Base-by-base conservation (phyloP, 2,329 filamentous ascomycete species). In the Penicillium griseofulvum region DNA sequence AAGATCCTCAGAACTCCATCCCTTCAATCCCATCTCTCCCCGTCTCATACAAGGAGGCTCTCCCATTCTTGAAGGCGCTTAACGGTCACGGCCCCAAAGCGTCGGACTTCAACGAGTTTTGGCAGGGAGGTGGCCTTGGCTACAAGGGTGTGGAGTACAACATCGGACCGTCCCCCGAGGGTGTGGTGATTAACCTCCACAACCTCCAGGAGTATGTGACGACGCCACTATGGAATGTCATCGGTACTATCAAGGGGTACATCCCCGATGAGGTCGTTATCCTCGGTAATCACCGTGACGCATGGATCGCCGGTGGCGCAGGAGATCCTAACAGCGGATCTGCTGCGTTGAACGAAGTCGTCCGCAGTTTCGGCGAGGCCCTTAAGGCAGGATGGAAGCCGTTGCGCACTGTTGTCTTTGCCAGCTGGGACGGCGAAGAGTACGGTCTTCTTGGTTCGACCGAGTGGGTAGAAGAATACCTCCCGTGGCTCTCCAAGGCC, bases 401-500 rank as follows among this genome's bases (percentile, higher is more conserved):
- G 0, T 80, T 91, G 19, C 87, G 93, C 22, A 97, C 93, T 0
- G 90, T 97, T 54, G 90, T 97, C 38, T 93, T 97, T 68, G 91
- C 89, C 85, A 87, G 84, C 70, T 90, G 87, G 88, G 88, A 91
- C 59, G 87, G 87, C 31, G 88, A 91, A 74, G 91, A 96, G 72
- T 96, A 96, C 62, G 90, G 89, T 0, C 81, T 96, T 5, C 74
- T 96, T 14, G 92, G 92, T 5, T 91, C 87, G 50, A 96, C 92
- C 0, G 92, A 96, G 69, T 96, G 91, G 91, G 90, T 96, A 0
- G 91, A 96, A 69, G 90, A 96, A 62, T 90, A 90, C 65, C 74
- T 95, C 0, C 87, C 89, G 0, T 96, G 91, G 91, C 81, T 96
- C 12, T 80, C 81, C 2, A 80, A 80, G 4, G 81, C 88, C 38